Percentiles rank a stretch among this genome's conserved stretches.
These are phyloP conservation scores for Hyphodiscus hymeniophilus DNA, from an alignment of 495 filamentous ascomycete species.

Conservation along the genomic window DNA sequence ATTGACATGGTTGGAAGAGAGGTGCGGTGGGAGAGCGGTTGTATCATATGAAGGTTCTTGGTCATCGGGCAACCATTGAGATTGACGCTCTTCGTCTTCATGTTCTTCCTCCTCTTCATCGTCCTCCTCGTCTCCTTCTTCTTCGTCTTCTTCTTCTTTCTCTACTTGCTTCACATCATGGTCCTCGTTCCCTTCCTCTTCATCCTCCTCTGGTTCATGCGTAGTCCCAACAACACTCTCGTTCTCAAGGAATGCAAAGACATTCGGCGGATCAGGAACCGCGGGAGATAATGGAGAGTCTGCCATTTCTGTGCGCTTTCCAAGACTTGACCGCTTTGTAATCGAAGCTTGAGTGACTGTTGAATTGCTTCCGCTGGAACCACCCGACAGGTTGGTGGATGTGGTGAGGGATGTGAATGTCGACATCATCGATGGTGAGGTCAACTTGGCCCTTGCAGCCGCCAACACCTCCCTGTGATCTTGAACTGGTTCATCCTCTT, in stretches of 20 bases:
- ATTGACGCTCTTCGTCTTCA: neutral
- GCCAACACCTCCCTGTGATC: slow-evolving; percentile 21
- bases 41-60: neutral
- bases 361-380: slow-evolving; percentile 28
- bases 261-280: slow-evolving; percentile 22
- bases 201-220: neutral
- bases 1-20: neutral
- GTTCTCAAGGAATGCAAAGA: slow-evolving; percentile 18
- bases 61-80: slow-evolving; percentile 1
- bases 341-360: slow-evolving; percentile 27
- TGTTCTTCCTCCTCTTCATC: slow-evolving; percentile 7
- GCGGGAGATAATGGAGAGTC: slow-evolving; percentile 19
- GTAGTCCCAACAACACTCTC: neutral
- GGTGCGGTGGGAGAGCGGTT: neutral
- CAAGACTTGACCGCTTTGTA: slow-evolving; percentile 13
- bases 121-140: slow-evolving; percentile 3
- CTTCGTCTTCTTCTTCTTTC: slow-evolving; percentile 1
- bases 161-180: neutral
- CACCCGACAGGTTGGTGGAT: slow-evolving; percentile 22
- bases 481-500: slow-evolving; percentile 22
- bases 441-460: slow-evolving; percentile 16
- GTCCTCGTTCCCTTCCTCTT: slow-evolving; percentile 3
- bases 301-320: slow-evolving; percentile 5
- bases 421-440: slow-evolving; percentile 23
- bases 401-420: slow-evolving; percentile 19